Evolutionary conservation across 768 basidiomycete genomes (phyloP).

Genomic region (Hygrophorus russula): DNA sequence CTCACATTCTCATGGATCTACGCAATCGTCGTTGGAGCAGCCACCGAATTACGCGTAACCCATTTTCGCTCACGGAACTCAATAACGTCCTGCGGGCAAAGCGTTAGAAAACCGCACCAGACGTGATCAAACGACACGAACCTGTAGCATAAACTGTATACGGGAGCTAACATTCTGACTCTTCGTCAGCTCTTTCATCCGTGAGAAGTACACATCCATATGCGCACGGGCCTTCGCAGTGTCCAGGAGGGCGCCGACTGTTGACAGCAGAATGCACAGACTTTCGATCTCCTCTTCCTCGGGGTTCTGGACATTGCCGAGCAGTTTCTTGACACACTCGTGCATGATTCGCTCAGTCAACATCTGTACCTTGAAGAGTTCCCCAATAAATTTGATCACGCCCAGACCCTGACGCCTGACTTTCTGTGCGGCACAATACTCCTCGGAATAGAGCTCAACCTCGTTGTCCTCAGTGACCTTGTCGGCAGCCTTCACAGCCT

Average conservation of each 20-base stretch:
- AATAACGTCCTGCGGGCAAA: slow-evolving; percentile 60
- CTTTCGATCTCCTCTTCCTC: slow-evolving; percentile 97
- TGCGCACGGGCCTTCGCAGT: slow-evolving; percentile 62
- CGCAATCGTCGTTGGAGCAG: slow-evolving; percentile 80
- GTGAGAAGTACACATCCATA: slow-evolving; percentile 85
- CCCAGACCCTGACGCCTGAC: slow-evolving; percentile 44
- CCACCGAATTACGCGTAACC: slow-evolving; percentile 22
- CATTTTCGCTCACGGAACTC: slow-evolving; percentile 80
- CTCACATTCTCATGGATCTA: slow-evolving; percentile 75
- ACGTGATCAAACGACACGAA: slow-evolving; percentile 22
- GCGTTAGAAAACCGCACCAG: slow-evolving; percentile 4
- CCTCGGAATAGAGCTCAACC: slow-evolving; percentile 35
- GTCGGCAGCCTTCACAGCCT: slow-evolving; percentile 39
- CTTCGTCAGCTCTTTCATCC: slow-evolving; percentile 75
- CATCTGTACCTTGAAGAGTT: slow-evolving; percentile 96
- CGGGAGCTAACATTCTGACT: slow-evolving; percentile 71
- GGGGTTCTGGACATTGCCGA: slow-evolving; percentile 86
- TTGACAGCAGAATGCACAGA: slow-evolving; percentile 82
- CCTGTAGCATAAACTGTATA: slow-evolving; percentile 93
- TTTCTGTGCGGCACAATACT: slow-evolving; percentile 44
- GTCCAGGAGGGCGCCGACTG: slow-evolving; percentile 78
- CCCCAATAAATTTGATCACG: slow-evolving; percentile 83
- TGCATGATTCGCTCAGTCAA: slow-evolving; percentile 96
- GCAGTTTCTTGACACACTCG: slow-evolving; percentile 90
- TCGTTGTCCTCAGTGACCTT: slow-evolving; percentile 15